Evolutionary conservation across 2,329 filamentous ascomycete species (phyloP).

Genomic region (Cladophialophora bantiana): DNA sequence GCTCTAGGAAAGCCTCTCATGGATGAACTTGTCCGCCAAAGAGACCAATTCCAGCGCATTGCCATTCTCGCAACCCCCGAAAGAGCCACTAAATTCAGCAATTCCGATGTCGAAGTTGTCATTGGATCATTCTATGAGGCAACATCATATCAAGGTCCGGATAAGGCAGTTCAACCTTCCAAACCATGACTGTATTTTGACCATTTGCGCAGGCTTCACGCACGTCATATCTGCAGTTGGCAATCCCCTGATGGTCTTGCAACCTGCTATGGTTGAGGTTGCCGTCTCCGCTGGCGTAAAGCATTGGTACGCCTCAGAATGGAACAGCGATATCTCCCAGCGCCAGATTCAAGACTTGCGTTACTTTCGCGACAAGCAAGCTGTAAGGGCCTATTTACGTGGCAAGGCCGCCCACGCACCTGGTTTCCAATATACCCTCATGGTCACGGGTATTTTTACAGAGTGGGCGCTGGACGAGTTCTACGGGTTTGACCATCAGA

Average conservation of each 20-base stretch:
- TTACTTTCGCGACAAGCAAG: slow-evolving; percentile 27
- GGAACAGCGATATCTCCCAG: slow-evolving; percentile 28
- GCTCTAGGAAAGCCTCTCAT: slow-evolving; percentile 23
- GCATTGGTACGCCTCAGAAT: slow-evolving; percentile 51
- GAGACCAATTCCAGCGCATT: slow-evolving; percentile 20
- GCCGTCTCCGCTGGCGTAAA: slow-evolving; percentile 49
- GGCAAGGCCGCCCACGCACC: slow-evolving; percentile 15
- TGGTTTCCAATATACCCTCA: slow-evolving; percentile 22
- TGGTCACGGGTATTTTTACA: slow-evolving; percentile 25
- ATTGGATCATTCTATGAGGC: slow-evolving; percentile 16
- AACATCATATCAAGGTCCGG: slow-evolving; percentile 18
- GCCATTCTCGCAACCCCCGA: slow-evolving; percentile 23
- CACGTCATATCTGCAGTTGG: slow-evolving; percentile 25
- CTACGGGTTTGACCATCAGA: slow-evolving; percentile 23
- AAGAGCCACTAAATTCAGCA: slow-evolving; percentile 20
- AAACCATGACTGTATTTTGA: neutral
- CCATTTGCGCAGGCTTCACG: slow-evolving; percentile 14
- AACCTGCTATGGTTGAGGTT: slow-evolving; percentile 47
- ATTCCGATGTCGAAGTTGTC: slow-evolving; percentile 20
- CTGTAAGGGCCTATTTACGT: slow-evolving; percentile 17
- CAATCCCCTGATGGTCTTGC: slow-evolving; percentile 21
- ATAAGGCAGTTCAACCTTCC: neutral
- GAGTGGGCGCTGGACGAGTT: slow-evolving; percentile 23
- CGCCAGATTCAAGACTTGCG: slow-evolving; percentile 22
- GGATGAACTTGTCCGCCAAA: slow-evolving; percentile 20